Evolutionary conservation across 345 rosid genomes (phyloP).

Genomic region (Pugionium cornutum): DNA sequence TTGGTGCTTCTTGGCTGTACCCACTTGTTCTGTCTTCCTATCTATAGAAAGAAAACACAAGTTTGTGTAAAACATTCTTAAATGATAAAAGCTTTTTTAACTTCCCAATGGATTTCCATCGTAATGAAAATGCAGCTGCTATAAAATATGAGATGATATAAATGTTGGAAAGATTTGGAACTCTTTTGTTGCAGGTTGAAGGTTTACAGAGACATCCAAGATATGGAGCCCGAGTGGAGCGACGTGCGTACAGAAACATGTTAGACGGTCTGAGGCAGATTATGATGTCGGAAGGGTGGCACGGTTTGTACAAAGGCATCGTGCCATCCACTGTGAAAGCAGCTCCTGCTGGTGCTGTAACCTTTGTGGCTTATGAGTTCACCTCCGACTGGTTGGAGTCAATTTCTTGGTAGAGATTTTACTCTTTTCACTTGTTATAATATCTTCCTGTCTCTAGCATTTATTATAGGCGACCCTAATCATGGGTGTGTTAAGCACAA

Average conservation of each 20-base stretch:
- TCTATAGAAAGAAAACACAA: slow-evolving; percentile 1
- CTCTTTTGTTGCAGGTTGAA: slow-evolving; percentile 60
- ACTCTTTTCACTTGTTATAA: slow-evolving; percentile 7
- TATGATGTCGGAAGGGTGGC: slow-evolving; percentile 67
- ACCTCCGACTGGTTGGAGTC: slow-evolving; percentile 87
- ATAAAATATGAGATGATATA: background rate
- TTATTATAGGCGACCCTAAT: slow-evolving; percentile 35
- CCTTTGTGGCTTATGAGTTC: slow-evolving; percentile 81
- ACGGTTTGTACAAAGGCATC: slow-evolving; percentile 92
- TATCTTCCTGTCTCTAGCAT: slow-evolving; percentile 32
- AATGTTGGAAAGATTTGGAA: background rate
- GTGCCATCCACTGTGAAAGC: slow-evolving; percentile 93
- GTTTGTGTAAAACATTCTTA: background rate
- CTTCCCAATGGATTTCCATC: slow-evolving; percentile 20
- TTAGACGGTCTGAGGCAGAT: slow-evolving; percentile 70
- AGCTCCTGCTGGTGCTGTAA: slow-evolving; percentile 98
- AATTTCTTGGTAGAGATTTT: slow-evolving; percentile 41
- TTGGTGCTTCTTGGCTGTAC: background rate
- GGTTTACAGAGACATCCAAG: slow-evolving; percentile 84
- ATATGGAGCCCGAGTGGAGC: slow-evolving; percentile 85
- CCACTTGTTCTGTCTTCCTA: slow-evolving; percentile 19
- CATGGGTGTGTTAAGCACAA: slow-evolving; percentile 24
- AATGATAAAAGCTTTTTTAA: background rate
- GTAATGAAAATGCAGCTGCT: slow-evolving; percentile 4
- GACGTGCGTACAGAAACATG: slow-evolving; percentile 73